phyloP scores from a whole-genome alignment of 202 grass and related monocot species.

The Carex arenaria region DNA sequence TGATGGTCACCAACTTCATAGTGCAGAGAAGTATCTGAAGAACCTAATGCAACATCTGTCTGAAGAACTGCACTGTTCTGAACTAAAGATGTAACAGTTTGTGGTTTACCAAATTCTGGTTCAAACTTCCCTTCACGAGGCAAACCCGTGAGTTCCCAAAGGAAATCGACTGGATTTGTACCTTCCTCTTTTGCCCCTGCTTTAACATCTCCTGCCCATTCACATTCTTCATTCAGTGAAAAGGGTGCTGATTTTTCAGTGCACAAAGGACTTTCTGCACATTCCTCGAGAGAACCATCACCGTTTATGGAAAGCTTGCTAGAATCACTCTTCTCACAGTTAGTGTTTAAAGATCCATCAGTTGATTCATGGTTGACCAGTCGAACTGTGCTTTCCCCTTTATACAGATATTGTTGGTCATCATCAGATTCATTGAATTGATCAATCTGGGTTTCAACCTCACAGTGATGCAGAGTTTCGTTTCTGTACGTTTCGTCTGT shows the following conservation, averaged over 20 bases:
- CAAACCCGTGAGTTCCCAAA: slow-evolving; percentile 60
- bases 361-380: slow-evolving; percentile 25
- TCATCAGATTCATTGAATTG: slow-evolving; percentile 3
- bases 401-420: not conserved
- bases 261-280: slow-evolving; percentile 35
- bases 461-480: not conserved
- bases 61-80: slow-evolving; percentile 41
- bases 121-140: slow-evolving; percentile 43
- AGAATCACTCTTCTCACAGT: slow-evolving; percentile 25
- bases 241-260: slow-evolving; percentile 22
- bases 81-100: slow-evolving; percentile 39
- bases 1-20: not conserved
- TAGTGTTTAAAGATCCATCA: slow-evolving; percentile 45
- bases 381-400: not conserved
- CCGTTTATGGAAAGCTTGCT: slow-evolving; percentile 20
- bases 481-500: slow-evolving; percentile 11
- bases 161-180: slow-evolving; percentile 34
- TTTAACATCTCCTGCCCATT: slow-evolving; percentile 1
- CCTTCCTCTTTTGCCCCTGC: slow-evolving; percentile 27
- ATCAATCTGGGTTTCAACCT: not conserved
- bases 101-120: slow-evolving; percentile 35
- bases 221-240: slow-evolving; percentile 6
- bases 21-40: not conserved
- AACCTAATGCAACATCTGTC: slow-evolving; percentile 24
- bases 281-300: slow-evolving; percentile 28